Evolutionary conservation across 352 stramenopile genomes (phyloP).

Genomic region (Globisporangium yorkense): DNA sequence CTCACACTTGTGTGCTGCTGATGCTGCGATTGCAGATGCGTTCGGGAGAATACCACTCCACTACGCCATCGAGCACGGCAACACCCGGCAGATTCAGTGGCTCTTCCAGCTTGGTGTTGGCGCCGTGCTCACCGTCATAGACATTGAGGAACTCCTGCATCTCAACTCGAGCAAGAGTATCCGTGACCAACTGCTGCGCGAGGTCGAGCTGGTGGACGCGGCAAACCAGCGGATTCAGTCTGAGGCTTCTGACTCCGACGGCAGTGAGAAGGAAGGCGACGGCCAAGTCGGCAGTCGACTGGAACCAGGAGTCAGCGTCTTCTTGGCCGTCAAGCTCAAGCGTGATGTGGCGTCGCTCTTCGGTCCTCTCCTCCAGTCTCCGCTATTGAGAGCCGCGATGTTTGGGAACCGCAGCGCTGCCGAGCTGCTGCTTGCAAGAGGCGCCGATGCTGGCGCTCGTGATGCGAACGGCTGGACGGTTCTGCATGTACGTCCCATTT

Average conservation of each 20-base stretch:
- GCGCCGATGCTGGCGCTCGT: constrained; percentile 22
- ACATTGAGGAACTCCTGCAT: constrained; percentile 32
- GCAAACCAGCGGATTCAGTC: constrained; percentile 12
- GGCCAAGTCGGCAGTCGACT: not conserved
- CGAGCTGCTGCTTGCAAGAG: constrained; percentile 34
- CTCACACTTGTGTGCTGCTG: not conserved
- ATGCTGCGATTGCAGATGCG: constrained; percentile 16
- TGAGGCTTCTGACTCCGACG: not conserved
- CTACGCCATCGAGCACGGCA: constrained; percentile 37
- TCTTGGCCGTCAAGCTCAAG: constrained; percentile 31
- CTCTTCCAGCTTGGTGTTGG: constrained; percentile 26
- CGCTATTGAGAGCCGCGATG: constrained; percentile 41
- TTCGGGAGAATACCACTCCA: constrained; percentile 42
- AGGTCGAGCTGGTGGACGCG: constrained; percentile 35
- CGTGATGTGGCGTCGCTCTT: constrained; percentile 11
- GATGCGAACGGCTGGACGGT: constrained; percentile 57
- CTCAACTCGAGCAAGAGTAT: constrained; percentile 18
- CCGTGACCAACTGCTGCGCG: constrained; percentile 23
- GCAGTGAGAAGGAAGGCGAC: not conserved
- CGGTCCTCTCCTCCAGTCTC: constrained; percentile 25
- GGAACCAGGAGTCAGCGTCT: constrained; percentile 31
- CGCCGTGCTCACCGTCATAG: constrained; percentile 9
- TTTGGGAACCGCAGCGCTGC: constrained; percentile 37
- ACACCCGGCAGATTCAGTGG: constrained; percentile 30
- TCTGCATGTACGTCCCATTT: constrained; percentile 37